These are phyloP conservation scores for Bryoerythrophyllum caledonicum DNA, from an alignment of 225 moss, liverwort and hornwort genomes.

Conservation along the genomic window DNA sequence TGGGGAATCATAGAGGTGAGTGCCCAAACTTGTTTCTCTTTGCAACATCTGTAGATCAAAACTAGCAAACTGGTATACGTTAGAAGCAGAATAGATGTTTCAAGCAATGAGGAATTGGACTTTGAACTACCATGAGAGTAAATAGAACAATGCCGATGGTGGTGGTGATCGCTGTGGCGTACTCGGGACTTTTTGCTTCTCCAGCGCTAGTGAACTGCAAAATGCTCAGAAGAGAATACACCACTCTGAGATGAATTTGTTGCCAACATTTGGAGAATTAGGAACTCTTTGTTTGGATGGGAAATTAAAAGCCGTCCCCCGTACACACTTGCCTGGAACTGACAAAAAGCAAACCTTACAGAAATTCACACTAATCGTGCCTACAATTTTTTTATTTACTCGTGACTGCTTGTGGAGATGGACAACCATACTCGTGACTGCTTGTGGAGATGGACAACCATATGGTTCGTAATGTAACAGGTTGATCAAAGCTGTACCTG, in stretches of 20 bases:
- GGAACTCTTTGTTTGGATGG: background rate
- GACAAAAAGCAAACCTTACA: no score
- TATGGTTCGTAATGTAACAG: background rate
- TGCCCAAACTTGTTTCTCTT: no score
- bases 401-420: background rate
- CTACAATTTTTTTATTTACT: background rate
- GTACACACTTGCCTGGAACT: background rate
- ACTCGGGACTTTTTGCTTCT: constrained; percentile 63
- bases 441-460: background rate
- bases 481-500: constrained; percentile 28
- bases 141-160: constrained; percentile 68
- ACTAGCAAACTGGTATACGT: background rate
- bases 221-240: background rate
- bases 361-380: background rate
- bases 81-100: background rate
- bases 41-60: no score
- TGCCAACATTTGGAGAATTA: no score
- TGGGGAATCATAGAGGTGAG: background rate
- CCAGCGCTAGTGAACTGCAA: constrained; percentile 69
- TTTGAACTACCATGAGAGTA: constrained; percentile 40
- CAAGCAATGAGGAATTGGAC: background rate
- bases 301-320: background rate
- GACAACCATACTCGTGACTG: no score
- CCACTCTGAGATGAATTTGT: background rate
- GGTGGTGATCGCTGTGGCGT: constrained; percentile 68